A percentile compares a stretch with the other conserved stretches of the same genome.
These are phyloP conservation scores for Sugiyamaella qingdaonensis DNA, from an alignment of 805 yeast species.

Conservation along the genomic window DNA sequence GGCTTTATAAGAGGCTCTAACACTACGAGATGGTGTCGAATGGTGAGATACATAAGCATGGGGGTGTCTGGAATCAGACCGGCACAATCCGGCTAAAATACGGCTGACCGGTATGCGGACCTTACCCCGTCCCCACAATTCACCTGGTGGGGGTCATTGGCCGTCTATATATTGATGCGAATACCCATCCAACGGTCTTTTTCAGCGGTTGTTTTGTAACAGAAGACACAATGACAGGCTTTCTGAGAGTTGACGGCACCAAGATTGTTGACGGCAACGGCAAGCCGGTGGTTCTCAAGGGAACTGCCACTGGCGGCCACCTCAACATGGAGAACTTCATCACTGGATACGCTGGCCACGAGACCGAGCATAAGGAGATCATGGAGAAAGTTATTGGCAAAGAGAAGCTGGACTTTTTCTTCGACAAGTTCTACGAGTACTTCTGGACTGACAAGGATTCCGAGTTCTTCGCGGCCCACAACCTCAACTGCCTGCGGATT, in stretches of 20 bases:
- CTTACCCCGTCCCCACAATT: not conserved
- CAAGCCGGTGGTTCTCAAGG: constrained; percentile 41
- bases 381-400: constrained; percentile 40
- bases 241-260: constrained; percentile 43
- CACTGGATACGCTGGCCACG: constrained; percentile 53
- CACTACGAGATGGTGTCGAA: not conserved
- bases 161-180: not conserved
- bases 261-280: constrained; percentile 44
- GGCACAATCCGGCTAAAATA: not conserved
- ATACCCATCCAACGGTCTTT: not conserved
- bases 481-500: constrained; percentile 45
- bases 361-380: constrained; percentile 45
- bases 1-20: not conserved
- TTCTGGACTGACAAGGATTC: constrained; percentile 52
- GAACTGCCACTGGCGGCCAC: constrained; percentile 45
- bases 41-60: too few relatives aligned
- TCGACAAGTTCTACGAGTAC: constrained; percentile 49
- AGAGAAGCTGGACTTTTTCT: constrained; percentile 46
- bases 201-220: not conserved
- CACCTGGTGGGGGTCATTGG: not conserved
- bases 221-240: constrained; percentile 13
- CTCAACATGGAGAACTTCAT: constrained; percentile 55
- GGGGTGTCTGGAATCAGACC: too few relatives aligned
- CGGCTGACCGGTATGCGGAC: not conserved
- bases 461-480: constrained; percentile 39